phyloP scores from a whole-genome alignment of 73 alveolate species.

The Tetrahymena elliotti region DNA sequence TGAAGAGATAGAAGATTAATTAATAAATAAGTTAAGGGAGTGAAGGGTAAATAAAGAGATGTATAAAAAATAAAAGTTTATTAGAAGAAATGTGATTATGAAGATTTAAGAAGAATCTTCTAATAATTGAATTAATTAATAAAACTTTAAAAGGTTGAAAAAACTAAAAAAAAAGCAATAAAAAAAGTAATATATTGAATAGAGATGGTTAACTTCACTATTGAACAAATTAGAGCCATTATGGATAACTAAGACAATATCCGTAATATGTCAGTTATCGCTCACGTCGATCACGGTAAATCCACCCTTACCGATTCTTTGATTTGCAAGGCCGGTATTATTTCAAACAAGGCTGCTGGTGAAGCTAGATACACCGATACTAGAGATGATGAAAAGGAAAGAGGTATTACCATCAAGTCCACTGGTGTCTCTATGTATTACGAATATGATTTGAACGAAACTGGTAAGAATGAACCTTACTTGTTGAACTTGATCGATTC shows the following conservation, averaged over 20 bases:
- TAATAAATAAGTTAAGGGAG: not conserved
- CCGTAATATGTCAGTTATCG: slow-evolving; percentile 96
- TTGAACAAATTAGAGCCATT: slow-evolving; percentile 95
- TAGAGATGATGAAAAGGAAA: slow-evolving; percentile 96
- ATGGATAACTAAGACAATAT: slow-evolving; percentile 95
- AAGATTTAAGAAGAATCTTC: not conserved
- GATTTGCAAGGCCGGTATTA: slow-evolving; percentile 97
- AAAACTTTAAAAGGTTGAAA: not conserved
- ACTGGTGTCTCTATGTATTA: slow-evolving; percentile 98
- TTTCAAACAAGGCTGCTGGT: slow-evolving; percentile 94
- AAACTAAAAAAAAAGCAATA: not conserved
- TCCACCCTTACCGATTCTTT: slow-evolving; percentile 93
- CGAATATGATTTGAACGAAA: slow-evolving; percentile 68
- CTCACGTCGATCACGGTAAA: slow-evolving; percentile 99
- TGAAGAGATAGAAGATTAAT: not conserved
- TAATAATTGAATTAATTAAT: not conserved
- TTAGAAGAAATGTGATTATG: not conserved
- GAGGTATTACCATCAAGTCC: slow-evolving; percentile 98
- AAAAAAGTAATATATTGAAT: not conserved
- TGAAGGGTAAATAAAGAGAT: not conserved
- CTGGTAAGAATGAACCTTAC: slow-evolving; percentile 45
- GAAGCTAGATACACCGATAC: slow-evolving; percentile 98
- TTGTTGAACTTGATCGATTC: slow-evolving; percentile 96
- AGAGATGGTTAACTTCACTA: slow-evolving; percentile 93
- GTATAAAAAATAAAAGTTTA: not conserved